Base-by-base conservation (phyloP, 805 yeast species). In the Starmerella gropengiesseri region DNA sequence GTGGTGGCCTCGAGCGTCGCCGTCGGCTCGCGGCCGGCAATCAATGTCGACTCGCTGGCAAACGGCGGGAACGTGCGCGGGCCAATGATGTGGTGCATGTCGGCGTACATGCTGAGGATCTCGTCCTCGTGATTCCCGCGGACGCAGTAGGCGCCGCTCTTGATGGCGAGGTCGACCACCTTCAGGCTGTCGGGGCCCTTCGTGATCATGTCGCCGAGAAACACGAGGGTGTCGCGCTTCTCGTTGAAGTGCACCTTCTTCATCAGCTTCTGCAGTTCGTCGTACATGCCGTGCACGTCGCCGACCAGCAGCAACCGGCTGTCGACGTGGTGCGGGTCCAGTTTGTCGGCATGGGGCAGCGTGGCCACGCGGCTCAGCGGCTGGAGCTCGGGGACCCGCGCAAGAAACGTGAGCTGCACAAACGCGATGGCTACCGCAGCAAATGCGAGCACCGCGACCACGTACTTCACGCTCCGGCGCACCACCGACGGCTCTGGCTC, bases 91-190 rank as follows among this genome's bases (percentile, higher is more conserved):
- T 72, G 71, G 59, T 76, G 86, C 53, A 65, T 70, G 46, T 62
- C 73, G 19, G 78, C 74, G 55, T 84, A 84, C 54, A 77, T 64
- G 42, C 75, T 69, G 50, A 87, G 56, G 9, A 81, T 71, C 47
- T 76, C 77, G 47, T 78, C 68, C 60, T 87, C 97, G 60, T 89
- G 95, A 64, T 87, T 87, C 0, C 97, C 96, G 45, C 91, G 64
- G 2, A 87, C 75, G 57, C 94, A 86, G 41, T 74, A 76, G 13
- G 82, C 71, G 13, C 72, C 64, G 51, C 76, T 57, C 18, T 73
- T 64, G 26, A 78, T 66, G 16, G 82, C 77, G 54, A 61, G 78
- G 46, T 85, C 78, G 9, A 86, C 57, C 2, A 85, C 85, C 30
- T 71, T 73, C 12, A 73, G 48, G 1, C 94, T 81, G 45, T 81